These are phyloP conservation scores for Tricholoma sp. DNA, from an alignment of 768 basidiomycete genomes.

Conservation along the genomic window DNA sequence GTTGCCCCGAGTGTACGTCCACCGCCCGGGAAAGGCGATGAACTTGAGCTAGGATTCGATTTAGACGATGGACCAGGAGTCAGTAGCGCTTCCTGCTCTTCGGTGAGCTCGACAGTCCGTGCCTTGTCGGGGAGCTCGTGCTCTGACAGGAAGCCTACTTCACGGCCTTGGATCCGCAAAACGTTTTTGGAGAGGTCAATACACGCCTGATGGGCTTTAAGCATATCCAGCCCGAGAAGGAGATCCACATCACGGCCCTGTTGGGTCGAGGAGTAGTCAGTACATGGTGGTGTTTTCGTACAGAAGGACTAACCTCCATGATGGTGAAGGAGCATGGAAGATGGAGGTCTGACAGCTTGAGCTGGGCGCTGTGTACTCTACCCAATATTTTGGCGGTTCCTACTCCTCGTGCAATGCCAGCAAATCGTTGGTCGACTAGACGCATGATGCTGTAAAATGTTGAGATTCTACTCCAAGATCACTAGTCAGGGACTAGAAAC, in stretches of 20 bases:
- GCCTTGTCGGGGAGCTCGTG: slow-evolving; percentile 91
- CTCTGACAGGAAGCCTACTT: slow-evolving; percentile 86
- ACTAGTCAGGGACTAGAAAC: neutral
- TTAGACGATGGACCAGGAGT: slow-evolving; percentile 16
- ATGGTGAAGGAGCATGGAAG: slow-evolving; percentile 92
- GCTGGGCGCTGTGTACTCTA: slow-evolving; percentile 87
- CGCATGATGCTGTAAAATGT: slow-evolving; percentile 73
- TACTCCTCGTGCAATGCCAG: slow-evolving; percentile 89
- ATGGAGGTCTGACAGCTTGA: slow-evolving; percentile 79
- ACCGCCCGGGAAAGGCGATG: slow-evolving; percentile 57
- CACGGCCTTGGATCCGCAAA: slow-evolving; percentile 87
- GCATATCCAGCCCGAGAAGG: slow-evolving; percentile 98
- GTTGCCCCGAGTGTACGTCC: slow-evolving; percentile 56
- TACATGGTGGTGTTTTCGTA: neutral
- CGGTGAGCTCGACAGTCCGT: slow-evolving; percentile 32
- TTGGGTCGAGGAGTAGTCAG: neutral
- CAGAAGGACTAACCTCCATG: slow-evolving; percentile 65
- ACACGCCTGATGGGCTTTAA: slow-evolving; percentile 93
- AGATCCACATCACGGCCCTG: slow-evolving; percentile 91
- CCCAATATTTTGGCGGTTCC: slow-evolving; percentile 94
- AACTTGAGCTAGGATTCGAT: slow-evolving; percentile 9
- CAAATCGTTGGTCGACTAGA: slow-evolving; percentile 79
- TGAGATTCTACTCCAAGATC: slow-evolving; percentile 1
- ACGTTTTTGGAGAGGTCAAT: slow-evolving; percentile 91
- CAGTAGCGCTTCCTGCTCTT: slow-evolving; percentile 14